Evolutionary conservation across 306 rosid genomes (phyloP), one percentile per base, ranked within the genome.

Genomic region (Vicia sativa): DNA sequence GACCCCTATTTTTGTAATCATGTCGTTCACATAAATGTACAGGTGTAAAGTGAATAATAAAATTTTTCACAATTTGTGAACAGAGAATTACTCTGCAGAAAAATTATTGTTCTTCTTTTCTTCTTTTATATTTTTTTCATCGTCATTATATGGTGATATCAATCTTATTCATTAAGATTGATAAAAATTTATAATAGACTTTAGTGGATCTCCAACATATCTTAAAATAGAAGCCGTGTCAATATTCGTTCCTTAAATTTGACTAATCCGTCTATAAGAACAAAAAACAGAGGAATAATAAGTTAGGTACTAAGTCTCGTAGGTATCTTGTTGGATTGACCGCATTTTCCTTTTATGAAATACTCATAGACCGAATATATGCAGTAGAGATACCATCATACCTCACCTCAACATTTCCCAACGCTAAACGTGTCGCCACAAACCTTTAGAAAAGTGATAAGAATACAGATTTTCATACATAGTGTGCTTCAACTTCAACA

Each of bases 381-480:
- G 3, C 6, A 15, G 16, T 16, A 16, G 1, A 8, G 1, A 7
- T 15, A 7, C 25, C 3, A 14, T 29, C 34, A 4, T 29, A 29
- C 34, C 34, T 29, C 18, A 7, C 11, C 23, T 15, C 53, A 15
- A 14, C 21, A 45, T 14, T 10, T 6, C 52, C 6, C 19, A 44
- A 44, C n/a, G 9, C n/a, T 8, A 44, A 46, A 46, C 53, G 53
- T 15, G 25, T 7, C 23, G 54, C 54, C 25, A 16, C 25, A 48
- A 16, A 48, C 3, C 2, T 46, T 45, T 18, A 9, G 34, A 21
- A 55, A 70, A 70, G 55, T 63, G 56, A 70, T 64, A 16, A 7
- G 25, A 48, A 48, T 13, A 16, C 16, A 13, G 4, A 52, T 44
- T 43, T 63, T 5, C 23, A 52, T 52, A 4, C 29, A 26, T 38